Conservation (phyloP, 331 rosid genomes). For the Acacia concinna region DNA sequence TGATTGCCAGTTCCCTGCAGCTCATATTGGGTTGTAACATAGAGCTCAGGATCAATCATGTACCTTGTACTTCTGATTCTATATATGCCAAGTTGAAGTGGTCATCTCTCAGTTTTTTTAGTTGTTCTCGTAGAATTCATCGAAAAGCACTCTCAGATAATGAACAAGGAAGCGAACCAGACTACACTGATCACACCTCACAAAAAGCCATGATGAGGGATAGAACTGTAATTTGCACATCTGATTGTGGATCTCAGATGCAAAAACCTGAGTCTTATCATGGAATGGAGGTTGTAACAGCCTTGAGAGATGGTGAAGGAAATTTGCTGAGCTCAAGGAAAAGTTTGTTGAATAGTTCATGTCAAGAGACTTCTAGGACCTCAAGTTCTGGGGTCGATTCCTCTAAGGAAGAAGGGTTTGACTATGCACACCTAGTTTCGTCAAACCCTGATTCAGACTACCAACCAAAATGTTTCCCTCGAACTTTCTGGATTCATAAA, state of each 20-base stretch:
- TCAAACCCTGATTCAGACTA: slow-evolving; percentile 40
- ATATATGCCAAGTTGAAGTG: slow-evolving; percentile 49
- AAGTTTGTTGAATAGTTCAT: slow-evolving; percentile 35
- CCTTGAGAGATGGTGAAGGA: slow-evolving; percentile 63
- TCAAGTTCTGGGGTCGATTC: slow-evolving; percentile 50
- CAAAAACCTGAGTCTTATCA: slow-evolving; percentile 41
- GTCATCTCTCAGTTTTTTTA: slow-evolving; percentile 60
- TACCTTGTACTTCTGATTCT: slow-evolving; percentile 45
- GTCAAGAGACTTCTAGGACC: slow-evolving; percentile 39
- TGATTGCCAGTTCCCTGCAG: slow-evolving; percentile 72
- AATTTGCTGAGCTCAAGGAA: slow-evolving; percentile 62
- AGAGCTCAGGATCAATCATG: slow-evolving; percentile 71
- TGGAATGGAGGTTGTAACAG: slow-evolving; percentile 42
- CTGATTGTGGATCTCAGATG: slow-evolving; percentile 42
- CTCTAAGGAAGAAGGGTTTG: slow-evolving; percentile 42
- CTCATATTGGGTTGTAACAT: slow-evolving; percentile 65
- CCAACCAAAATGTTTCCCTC: slow-evolving; percentile 62
- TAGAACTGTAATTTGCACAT: slow-evolving; percentile 42
- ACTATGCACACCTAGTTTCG: slow-evolving; percentile 38
- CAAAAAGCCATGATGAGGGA: slow-evolving; percentile 52
- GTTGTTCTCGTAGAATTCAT: slow-evolving; percentile 61
- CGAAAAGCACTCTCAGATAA: slow-evolving; percentile 43
- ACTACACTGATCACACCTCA: slow-evolving; percentile 43
- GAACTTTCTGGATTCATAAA: slow-evolving; percentile 47
- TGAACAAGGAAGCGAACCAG: slow-evolving; percentile 50